These are phyloP conservation scores for Cenococcum geophilum DNA, from an alignment of 495 filamentous ascomycete genomes.

Conservation along the genomic window DNA sequence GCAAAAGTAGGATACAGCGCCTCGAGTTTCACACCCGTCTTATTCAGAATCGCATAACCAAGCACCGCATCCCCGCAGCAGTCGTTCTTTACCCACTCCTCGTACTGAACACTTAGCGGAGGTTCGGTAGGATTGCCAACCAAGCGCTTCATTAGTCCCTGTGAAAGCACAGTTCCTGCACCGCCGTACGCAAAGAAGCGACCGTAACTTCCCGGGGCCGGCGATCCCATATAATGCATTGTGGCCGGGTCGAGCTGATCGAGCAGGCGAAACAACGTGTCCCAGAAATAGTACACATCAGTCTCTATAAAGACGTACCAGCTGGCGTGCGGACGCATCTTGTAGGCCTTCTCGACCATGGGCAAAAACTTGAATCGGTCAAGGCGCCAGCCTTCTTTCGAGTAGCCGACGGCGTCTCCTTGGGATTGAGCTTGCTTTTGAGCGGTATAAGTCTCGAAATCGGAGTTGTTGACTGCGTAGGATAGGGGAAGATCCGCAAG, in stretches of 20 bases:
- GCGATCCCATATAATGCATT: slow-evolving; percentile 26
- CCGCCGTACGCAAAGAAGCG: slow-evolving; percentile 23
- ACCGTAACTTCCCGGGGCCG: slow-evolving; percentile 6
- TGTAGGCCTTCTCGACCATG: slow-evolving; percentile 30
- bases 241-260: slow-evolving; percentile 14
- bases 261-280: slow-evolving; percentile 28
- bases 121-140: not conserved
- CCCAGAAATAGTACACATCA: slow-evolving; percentile 28
- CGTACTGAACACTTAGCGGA: slow-evolving; percentile 14
- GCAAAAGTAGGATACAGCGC: slow-evolving; percentile 26
- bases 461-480: slow-evolving; percentile 35
- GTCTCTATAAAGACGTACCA: slow-evolving; percentile 29
- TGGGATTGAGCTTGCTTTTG: slow-evolving; percentile 29
- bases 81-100: slow-evolving; percentile 20
- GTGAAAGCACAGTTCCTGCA: slow-evolving; percentile 27
- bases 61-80: slow-evolving; percentile 25
- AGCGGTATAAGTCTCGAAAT: slow-evolving; percentile 41
- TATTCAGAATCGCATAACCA: slow-evolving; percentile 20
- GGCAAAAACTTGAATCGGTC: slow-evolving; percentile 29
- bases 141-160: slow-evolving; percentile 24
- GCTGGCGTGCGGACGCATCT: slow-evolving; percentile 15
- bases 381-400: slow-evolving; percentile 19
- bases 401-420: slow-evolving; percentile 20
- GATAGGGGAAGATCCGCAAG: slow-evolving; percentile 38
- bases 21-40: slow-evolving; percentile 16